Conservation (phyloP, 208 protist species). For the Trypanosoma melophagium region DNA sequence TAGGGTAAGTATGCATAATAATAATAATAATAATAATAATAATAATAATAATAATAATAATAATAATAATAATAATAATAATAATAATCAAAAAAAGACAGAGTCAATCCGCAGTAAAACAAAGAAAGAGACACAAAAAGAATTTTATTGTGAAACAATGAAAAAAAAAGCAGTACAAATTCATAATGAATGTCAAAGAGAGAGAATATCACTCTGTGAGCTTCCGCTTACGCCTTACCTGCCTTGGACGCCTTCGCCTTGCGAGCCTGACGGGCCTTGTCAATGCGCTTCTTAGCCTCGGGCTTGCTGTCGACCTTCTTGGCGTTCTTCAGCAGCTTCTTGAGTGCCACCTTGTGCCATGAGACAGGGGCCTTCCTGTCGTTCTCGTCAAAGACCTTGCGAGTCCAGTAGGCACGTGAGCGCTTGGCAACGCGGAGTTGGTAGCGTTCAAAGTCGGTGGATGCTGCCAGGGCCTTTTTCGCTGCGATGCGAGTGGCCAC, state of each 20-base stretch:
- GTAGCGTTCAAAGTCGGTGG: conserved; percentile 92
- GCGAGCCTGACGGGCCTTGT: conserved; percentile 81
- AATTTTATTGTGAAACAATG: conserved; percentile 2
- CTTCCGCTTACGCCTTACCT: conserved; percentile 44
- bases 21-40: no score
- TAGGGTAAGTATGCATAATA: background rate
- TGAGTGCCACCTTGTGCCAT: conserved; percentile 87
- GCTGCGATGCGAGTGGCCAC: conserved; percentile 70
- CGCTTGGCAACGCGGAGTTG: conserved; percentile 90
- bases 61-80: no score
- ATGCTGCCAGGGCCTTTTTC: conserved; percentile 80
- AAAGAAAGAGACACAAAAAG: background rate
- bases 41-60: no score
- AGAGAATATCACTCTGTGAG: background rate
- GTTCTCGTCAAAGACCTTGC: conserved; percentile 90
- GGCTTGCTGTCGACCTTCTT: conserved; percentile 76
- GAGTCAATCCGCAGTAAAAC: no score
- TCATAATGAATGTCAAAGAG: background rate
- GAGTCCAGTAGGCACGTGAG: conserved; percentile 88
- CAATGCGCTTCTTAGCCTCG: conserved; percentile 84
- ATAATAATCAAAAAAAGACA: no score
- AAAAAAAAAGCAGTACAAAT: conserved; percentile 16
- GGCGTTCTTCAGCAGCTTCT: conserved; percentile 85
- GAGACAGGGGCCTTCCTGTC: conserved; percentile 88
- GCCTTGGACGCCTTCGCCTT: conserved; percentile 40